These are phyloP conservation scores for Abortiporus biennis DNA, from an alignment of 1,284 basidiomycete genomes.

Conservation along the genomic window DNA sequence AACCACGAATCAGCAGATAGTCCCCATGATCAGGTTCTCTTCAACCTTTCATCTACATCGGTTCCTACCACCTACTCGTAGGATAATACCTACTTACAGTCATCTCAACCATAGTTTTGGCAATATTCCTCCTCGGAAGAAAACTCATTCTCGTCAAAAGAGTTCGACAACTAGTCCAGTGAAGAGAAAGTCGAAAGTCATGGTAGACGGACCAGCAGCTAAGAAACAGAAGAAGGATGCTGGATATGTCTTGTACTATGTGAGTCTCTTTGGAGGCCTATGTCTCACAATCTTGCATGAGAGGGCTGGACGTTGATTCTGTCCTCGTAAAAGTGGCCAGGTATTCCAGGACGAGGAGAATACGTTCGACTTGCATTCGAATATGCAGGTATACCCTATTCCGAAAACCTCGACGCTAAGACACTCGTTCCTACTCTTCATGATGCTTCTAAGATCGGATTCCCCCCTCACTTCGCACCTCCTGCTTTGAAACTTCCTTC, in stretches of 20 bases:
- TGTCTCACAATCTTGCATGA: conserved; percentile 2
- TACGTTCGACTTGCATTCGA: conserved; percentile 41
- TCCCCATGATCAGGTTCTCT: too few relatives aligned
- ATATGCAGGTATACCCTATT: conserved; percentile 30
- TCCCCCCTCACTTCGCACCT: conserved; percentile 30
- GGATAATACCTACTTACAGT: too few relatives aligned
- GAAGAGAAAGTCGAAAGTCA: neutral
- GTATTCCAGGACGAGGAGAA: conserved; percentile 41
- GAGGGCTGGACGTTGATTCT: neutral
- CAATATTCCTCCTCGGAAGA: too few relatives aligned
- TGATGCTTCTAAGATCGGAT: conserved; percentile 15
- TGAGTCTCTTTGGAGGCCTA: conserved; percentile 12
- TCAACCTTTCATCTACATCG: too few relatives aligned
- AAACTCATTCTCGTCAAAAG: too few relatives aligned
- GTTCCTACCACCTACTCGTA: too few relatives aligned
- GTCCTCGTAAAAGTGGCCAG: conserved; percentile 21
- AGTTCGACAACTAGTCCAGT: neutral
- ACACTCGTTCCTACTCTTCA: conserved; percentile 16
- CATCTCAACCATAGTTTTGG: too few relatives aligned
- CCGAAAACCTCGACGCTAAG: conserved; percentile 21
- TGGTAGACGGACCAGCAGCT: conserved; percentile 5
- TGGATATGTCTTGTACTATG: conserved; percentile 27
- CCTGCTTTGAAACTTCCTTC: conserved; percentile 31
- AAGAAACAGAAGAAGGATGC: conserved; percentile 24
- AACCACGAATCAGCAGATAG: too few relatives aligned